Percentiles rank a stretch among this genome's conserved stretches.
These are phyloP conservation scores for Rhodotorula sp. DNA, from an alignment of 1,284 basidiomycete species.

Conservation along the genomic window DNA sequence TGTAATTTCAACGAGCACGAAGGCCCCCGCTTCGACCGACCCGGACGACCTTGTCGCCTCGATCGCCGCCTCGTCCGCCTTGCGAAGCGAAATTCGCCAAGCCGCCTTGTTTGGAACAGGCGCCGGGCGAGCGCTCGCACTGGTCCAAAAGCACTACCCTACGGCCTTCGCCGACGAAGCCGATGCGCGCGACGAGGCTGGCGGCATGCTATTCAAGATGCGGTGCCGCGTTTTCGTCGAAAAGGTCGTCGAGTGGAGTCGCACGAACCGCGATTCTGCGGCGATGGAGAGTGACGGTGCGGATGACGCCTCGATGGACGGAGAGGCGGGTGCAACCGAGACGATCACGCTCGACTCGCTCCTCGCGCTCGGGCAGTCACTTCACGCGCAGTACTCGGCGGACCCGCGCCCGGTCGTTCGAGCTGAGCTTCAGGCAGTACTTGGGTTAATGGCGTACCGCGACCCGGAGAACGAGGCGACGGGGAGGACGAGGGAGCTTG, in stretches of 20 bases:
- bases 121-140: conserved; percentile 1
- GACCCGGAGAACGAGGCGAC: conserved; percentile 62
- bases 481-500: conserved; percentile 57
- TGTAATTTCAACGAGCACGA: neutral
- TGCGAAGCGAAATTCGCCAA: conserved; percentile 15
- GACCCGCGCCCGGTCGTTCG: conserved; percentile 63
- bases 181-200: neutral
- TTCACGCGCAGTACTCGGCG: conserved; percentile 64
- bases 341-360: conserved; percentile 57
- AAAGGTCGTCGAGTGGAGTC: conserved; percentile 56
- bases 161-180: neutral
- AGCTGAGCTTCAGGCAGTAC: conserved; percentile 65
- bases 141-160: conserved; percentile 25
- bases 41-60: neutral
- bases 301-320: conserved; percentile 43
- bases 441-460: conserved; percentile 71
- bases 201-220: conserved; percentile 26
- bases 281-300: conserved; percentile 4
- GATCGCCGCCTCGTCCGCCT: conserved; percentile 1
- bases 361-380: conserved; percentile 64
- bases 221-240: conserved; percentile 67
- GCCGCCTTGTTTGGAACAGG: conserved; percentile 13
- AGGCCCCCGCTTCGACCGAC: neutral
- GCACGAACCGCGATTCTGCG: conserved; percentile 49
- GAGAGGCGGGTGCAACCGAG: conserved; percentile 19